phyloP scores from a whole-genome alignment of 2,329 filamentous ascomycete species.

The Penicillium hordei region DNA sequence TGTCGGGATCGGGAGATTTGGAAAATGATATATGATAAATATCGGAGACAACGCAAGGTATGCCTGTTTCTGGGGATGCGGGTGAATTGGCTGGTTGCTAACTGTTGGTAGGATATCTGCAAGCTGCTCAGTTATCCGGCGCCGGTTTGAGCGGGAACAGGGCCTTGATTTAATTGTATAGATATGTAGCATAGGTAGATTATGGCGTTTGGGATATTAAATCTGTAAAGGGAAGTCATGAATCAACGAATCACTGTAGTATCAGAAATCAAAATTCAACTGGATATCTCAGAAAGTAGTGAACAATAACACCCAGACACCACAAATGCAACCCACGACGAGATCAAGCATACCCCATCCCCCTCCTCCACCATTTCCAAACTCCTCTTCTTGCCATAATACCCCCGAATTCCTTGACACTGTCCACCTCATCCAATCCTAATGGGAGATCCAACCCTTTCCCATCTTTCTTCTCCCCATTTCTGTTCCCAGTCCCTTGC shows the following conservation, averaged over 20 bases:
- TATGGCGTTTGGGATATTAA: conserved; percentile 3
- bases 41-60: conserved; percentile 36
- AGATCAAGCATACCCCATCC: conserved; percentile 56
- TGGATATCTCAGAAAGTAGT: neutral
- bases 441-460: neutral
- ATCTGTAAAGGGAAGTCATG: neutral
- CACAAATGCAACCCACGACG: neutral
- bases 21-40: conserved; percentile 41
- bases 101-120: conserved; percentile 30
- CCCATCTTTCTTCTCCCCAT: conserved; percentile 2
- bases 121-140: conserved; percentile 41
- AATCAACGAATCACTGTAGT: neutral
- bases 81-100: neutral
- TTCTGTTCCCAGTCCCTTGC: neutral
- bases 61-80: neutral
- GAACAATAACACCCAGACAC: neutral
- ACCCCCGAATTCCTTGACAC: conserved; percentile 63
- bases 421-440: conserved; percentile 58
- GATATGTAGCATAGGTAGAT: neutral
- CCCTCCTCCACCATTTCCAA: conserved; percentile 65
- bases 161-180: neutral
- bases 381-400: conserved; percentile 62
- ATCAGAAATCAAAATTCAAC: neutral
- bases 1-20: conserved; percentile 41
- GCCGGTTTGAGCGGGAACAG: conserved; percentile 28